Base-by-base conservation (phyloP, 176 grass and related monocot species). In the Saccharum spontaneum region DNA sequence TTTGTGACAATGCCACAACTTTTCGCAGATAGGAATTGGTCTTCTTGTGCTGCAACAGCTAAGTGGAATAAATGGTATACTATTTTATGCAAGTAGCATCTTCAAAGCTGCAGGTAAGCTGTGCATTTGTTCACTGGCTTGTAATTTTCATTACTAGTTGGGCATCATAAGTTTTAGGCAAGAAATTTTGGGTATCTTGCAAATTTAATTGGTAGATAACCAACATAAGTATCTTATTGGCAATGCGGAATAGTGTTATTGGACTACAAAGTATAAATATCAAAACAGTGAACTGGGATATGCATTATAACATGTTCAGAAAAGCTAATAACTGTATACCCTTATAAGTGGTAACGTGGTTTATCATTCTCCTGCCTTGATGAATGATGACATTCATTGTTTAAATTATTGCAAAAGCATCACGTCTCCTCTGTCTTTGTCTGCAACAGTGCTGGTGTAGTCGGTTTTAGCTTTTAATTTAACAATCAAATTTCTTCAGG, bases 31-130 rank as follows among this genome's bases (percentile, higher is more conserved):
- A 83, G 94, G 91, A 75, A 97, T 88, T 52, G 87, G 89, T 23
- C 80, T 98, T 23, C 93, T 95, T 61, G 93, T 93, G 57, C 85
- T 98, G 55, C 95, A 98, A 78, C 88, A 93, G 41, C 68, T 95
- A 66, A 93, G 89, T 88, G 95, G 95, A 84, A 95, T 98, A 71
- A 95, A 95, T 28, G 89, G 77, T n/a, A 87, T 98, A 62, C 63
- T 98, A 45, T 98, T 98, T 80, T 95, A 98, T 83, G 93, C 91
- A 36, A 82, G 95, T 88, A 90, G 78, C 86, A 98, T 95, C 77
- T 98, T 95, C 88, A 95, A 83, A 92, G 68, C 93, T 87, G 91
- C 93, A 76, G 93, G 91, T 95, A 69, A 87, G 54, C 81, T 50
- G 62, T 66, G 34, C 62, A 33, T 0, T 73, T 40, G 26, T 65